Evolutionary conservation across 2,329 filamentous ascomycete genomes (phyloP).

Genomic region (Plectosphaerella sp.): DNA sequence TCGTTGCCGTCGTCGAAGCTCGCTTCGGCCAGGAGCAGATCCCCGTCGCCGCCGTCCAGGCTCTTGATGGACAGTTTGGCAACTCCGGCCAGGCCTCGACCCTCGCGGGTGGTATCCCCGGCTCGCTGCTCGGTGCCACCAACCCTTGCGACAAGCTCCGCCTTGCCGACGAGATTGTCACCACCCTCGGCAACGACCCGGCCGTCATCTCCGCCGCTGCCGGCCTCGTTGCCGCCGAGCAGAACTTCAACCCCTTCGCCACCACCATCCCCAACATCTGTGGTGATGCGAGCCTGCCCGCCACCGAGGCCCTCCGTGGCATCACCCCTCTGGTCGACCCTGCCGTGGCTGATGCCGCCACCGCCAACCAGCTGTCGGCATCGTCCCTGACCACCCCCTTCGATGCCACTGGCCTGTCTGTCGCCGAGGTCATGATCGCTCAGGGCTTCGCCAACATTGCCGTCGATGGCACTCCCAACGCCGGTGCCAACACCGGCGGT

Average conservation of each 20-base stretch:
- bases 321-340: slow-evolving; percentile 66
- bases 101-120: slow-evolving; percentile 57
- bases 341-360: slow-evolving; percentile 49
- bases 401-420: slow-evolving; percentile 55
- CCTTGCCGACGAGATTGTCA: slow-evolving; percentile 61
- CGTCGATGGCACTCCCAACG: slow-evolving; percentile 29
- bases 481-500: slow-evolving; percentile 19
- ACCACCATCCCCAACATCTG: slow-evolving; percentile 59
- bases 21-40: slow-evolving; percentile 62
- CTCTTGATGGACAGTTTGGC: slow-evolving; percentile 47
- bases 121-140: slow-evolving; percentile 58
- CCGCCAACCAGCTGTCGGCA: slow-evolving; percentile 56
- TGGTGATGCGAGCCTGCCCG: slow-evolving; percentile 57
- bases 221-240: slow-evolving; percentile 62
- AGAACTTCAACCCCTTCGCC: slow-evolving; percentile 68
- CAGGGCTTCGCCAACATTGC: slow-evolving; percentile 63
- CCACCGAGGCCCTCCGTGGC: slow-evolving; percentile 56
- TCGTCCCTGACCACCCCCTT: slow-evolving; percentile 50
- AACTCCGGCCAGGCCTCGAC: slow-evolving; percentile 57
- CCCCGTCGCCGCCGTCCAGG: slow-evolving; percentile 49
- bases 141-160: slow-evolving; percentile 64
- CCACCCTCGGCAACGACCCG: slow-evolving; percentile 54
- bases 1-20: slow-evolving; percentile 42
- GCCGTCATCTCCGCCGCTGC: slow-evolving; percentile 58
- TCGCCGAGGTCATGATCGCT: slow-evolving; percentile 58